Evolutionary conservation across 2,329 filamentous ascomycete genomes (phyloP).

Genomic region (Curvularia hawaiiensis): DNA sequence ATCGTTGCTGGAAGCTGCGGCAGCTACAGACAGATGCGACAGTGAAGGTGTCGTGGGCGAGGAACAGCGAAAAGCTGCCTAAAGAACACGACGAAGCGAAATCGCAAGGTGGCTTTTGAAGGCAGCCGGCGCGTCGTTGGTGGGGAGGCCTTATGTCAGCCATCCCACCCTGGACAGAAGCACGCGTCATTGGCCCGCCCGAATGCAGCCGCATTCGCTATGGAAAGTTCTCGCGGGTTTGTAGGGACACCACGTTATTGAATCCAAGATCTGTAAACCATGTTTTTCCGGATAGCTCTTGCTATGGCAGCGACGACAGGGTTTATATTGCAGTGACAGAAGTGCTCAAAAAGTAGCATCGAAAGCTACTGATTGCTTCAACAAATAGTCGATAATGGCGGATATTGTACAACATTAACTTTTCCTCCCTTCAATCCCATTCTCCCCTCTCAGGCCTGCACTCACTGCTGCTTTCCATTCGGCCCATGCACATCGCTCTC

Average conservation of each 20-base stretch:
- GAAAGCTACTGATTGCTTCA: neutral
- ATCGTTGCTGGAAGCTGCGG: conserved; percentile 46
- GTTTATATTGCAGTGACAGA: neutral
- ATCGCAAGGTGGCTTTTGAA: conserved; percentile 27
- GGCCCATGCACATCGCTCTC: conserved; percentile 36
- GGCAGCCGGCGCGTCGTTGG: conserved; percentile 15
- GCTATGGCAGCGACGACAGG: neutral
- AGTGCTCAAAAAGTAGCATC: neutral
- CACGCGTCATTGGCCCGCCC: conserved; percentile 14
- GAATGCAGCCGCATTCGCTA: neutral
- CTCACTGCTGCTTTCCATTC: conserved; percentile 6
- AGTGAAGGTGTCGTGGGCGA: conserved; percentile 30
- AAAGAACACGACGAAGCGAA: conserved; percentile 25
- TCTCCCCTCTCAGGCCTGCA: neutral
- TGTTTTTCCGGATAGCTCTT: neutral
- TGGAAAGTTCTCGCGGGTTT: neutral
- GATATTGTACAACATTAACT: neutral
- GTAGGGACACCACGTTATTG: neutral
- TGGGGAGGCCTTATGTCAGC: conserved; percentile 23
- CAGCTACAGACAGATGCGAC: conserved; percentile 23
- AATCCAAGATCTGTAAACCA: neutral
- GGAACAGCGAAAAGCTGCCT: conserved; percentile 45
- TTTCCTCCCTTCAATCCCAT: neutral
- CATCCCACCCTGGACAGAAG: conserved; percentile 1
- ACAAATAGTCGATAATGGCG: neutral